phyloP scores from a whole-genome alignment of 192 early-diverging fungal genomes.

The Spinellus fusiger region DNA sequence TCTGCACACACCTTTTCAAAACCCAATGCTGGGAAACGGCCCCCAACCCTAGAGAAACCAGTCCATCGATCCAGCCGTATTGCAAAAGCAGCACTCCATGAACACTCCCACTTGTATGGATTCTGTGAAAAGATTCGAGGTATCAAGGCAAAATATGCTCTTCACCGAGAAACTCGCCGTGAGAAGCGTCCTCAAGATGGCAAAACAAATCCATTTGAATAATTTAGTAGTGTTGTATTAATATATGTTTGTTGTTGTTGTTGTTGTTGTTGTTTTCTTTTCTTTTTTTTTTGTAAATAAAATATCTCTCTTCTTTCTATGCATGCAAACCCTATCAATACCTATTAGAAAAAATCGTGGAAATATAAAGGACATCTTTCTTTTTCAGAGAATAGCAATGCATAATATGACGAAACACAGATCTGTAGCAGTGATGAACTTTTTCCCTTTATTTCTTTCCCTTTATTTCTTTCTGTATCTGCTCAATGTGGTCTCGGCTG shows the following conservation, averaged over 20 bases:
- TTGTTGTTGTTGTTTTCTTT: neutral
- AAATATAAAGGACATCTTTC: too few species aligned
- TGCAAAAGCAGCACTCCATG: neutral
- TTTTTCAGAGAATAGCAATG: too few species aligned
- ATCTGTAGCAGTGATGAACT: too few species aligned
- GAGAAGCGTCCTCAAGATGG: constrained; percentile 28
- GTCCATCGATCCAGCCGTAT: neutral
- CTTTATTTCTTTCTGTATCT: too few species aligned
- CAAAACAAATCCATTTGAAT: constrained; percentile 28
- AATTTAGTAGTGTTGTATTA: too few species aligned
- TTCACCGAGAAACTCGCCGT: constrained; percentile 1
- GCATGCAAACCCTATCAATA: too few species aligned
- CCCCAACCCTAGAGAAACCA: neutral
- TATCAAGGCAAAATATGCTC: neutral
- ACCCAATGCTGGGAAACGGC: too few species aligned
- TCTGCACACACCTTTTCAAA: neutral
- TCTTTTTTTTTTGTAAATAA: neutral
- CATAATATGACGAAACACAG: too few species aligned
- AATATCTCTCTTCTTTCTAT: neutral
- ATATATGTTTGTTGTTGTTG: neutral
- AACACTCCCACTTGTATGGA: neutral
- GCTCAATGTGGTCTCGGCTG: too few species aligned
- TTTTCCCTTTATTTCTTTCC: too few species aligned
- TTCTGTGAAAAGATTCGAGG: neutral
- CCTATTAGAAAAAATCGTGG: too few species aligned